A percentile compares a stretch with the other conserved stretches of the same genome.
Conservation (phyloP, 805 yeast species). For the Saccharomycopsis olivae region DNA sequence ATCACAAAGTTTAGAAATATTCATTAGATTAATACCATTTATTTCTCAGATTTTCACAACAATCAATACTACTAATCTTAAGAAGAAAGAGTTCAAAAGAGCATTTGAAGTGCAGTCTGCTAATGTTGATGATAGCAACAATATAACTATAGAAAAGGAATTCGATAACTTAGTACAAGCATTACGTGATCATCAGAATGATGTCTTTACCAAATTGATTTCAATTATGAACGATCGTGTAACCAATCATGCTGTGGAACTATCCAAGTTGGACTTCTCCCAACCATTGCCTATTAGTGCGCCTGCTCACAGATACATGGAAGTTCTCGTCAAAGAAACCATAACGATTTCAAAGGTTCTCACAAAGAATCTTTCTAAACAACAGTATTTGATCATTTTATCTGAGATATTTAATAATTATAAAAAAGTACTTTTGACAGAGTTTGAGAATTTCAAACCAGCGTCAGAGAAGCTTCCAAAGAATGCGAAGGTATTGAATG, state of each 20-base stretch:
- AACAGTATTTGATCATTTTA: slow-evolving; percentile 31
- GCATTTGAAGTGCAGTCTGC: slow-evolving; percentile 10
- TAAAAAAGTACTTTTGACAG: slow-evolving; percentile 43
- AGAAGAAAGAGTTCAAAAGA: slow-evolving; percentile 6
- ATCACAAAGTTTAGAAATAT: slow-evolving; percentile 48
- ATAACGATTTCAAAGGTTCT: slow-evolving; percentile 51
- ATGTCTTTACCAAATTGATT: slow-evolving; percentile 53
- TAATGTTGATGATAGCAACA: slow-evolving; percentile 1
- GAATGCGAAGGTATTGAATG: slow-evolving; percentile 30
- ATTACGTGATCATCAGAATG: slow-evolving; percentile 51
- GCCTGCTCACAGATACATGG: slow-evolving; percentile 54
- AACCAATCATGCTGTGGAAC: slow-evolving; percentile 36
- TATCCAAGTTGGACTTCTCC: slow-evolving; percentile 41
- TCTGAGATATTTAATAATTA: slow-evolving; percentile 37
- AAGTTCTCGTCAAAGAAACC: slow-evolving; percentile 53
- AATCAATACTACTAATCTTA: slow-evolving; percentile 18
- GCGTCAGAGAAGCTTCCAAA: slow-evolving; percentile 7
- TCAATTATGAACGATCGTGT: slow-evolving; percentile 62
- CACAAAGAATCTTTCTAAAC: slow-evolving; percentile 43
- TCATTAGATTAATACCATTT: slow-evolving; percentile 31
- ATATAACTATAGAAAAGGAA: slow-evolving; percentile 24
- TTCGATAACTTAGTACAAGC: slow-evolving; percentile 31
- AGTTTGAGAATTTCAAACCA: slow-evolving; percentile 33
- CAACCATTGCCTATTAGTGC: slow-evolving; percentile 26
- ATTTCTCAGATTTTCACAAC: slow-evolving; percentile 25